Evolutionary conservation across 331 rosid genomes (phyloP).

Genomic region (Quercus phellos): DNA sequence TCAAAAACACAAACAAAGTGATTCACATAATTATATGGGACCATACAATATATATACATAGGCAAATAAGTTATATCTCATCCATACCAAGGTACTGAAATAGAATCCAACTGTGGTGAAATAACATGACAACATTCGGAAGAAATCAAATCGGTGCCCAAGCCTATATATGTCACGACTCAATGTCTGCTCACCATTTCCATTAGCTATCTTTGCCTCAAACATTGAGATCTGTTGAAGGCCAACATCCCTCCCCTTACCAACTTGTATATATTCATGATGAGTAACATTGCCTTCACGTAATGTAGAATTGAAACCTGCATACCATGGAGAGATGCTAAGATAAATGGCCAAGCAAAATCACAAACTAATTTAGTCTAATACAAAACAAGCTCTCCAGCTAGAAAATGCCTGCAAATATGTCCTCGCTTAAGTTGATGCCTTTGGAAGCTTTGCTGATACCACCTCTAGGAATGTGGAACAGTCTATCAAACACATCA

Average conservation of each 20-base stretch:
- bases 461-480: conserved; percentile 98
- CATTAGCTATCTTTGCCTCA: conserved; percentile 95
- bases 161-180: conserved; percentile 94
- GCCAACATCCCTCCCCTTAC: conserved; percentile 97
- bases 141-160: conserved; percentile 94
- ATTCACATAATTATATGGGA: conserved; percentile 1
- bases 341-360: conserved; percentile 6
- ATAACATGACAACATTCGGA: conserved; percentile 87
- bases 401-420: conserved; percentile 74
- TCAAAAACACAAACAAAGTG: conserved; percentile 30
- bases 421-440: conserved; percentile 93
- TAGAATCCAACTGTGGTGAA: conserved; percentile 91
- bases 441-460: conserved; percentile 94
- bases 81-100: conserved; percentile 86
- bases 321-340: conserved; percentile 13
- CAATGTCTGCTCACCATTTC: conserved; percentile 92
- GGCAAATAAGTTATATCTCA: conserved; percentile 10
- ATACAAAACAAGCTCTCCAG: neutral
- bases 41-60: conserved; percentile 1
- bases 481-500: conserved; percentile 87
- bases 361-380: neutral
- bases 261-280: conserved; percentile 97
- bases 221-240: conserved; percentile 96
- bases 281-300: conserved; percentile 95
- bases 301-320: conserved; percentile 90